Evolutionary conservation across 371 early-diverging fungal genomes (phyloP).

Genomic region (Spraguea lophii): DNA sequence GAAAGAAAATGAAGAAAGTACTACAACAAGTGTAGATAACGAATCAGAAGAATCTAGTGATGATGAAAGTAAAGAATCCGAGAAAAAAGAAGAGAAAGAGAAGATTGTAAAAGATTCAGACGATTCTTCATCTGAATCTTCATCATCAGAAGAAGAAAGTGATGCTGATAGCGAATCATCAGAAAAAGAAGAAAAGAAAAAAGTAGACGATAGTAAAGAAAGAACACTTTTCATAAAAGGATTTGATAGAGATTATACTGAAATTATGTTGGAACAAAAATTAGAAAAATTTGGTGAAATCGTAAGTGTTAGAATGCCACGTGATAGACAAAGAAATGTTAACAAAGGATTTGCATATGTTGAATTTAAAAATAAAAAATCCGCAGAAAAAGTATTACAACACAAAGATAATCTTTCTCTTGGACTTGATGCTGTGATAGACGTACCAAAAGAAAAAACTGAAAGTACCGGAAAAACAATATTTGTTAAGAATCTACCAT

Average conservation of each 20-base stretch:
- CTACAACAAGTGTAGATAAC: too few species aligned
- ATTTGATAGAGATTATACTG: conserved; percentile 29
- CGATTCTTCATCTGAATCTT: not conserved
- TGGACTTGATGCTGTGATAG: conserved; percentile 30
- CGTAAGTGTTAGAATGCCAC: conserved; percentile 38
- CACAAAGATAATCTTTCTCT: conserved; percentile 31
- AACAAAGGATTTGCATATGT: conserved; percentile 47
- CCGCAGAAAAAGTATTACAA: conserved; percentile 30
- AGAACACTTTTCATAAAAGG: conserved; percentile 45
- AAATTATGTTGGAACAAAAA: conserved; percentile 34
- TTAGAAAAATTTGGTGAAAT: conserved; percentile 39
- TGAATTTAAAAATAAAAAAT: conserved; percentile 37
- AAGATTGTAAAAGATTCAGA: not conserved
- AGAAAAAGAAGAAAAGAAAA: conserved; percentile 7
- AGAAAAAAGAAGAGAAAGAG: not conserved
- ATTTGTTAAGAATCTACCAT: conserved; percentile 37
- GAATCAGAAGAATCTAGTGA: not conserved
- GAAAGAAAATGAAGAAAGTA: too few species aligned
- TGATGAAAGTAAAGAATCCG: not conserved
- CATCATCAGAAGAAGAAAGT: not conserved
- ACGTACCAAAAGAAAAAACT: conserved; percentile 7
- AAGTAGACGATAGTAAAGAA: conserved; percentile 21
- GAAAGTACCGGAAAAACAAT: conserved; percentile 23
- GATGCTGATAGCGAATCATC: conserved; percentile 2
- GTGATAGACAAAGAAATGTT: conserved; percentile 13